Conservation (phyloP, 441 rosid genomes). For the Hura crepitans region DNA sequence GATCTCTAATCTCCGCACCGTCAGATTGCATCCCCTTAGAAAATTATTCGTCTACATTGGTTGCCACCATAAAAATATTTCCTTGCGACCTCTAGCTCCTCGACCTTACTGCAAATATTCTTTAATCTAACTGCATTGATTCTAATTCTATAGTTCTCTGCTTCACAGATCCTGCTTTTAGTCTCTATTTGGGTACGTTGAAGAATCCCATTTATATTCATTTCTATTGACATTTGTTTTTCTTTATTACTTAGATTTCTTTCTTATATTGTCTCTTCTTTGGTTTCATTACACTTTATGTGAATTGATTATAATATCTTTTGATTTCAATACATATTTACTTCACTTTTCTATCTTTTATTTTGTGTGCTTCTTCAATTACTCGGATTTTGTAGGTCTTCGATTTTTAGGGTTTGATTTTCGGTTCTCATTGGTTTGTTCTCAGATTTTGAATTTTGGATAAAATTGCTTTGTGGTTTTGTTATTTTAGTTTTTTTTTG, state of each 20-base stretch:
- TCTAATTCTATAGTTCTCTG: not conserved
- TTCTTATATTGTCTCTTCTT: not conserved
- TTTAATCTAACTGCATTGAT: no score
- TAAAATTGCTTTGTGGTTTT: constrained; percentile 9
- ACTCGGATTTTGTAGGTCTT: constrained; percentile 3
- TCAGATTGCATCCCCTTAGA: no score
- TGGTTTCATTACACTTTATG: not conserved
- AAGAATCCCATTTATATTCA: not conserved
- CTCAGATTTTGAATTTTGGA: constrained; percentile 5
- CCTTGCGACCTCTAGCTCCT: no score
- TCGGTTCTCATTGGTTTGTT: not conserved
- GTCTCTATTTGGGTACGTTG: constrained; percentile 8
- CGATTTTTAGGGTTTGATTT: not conserved
- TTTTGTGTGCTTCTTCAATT: not conserved
- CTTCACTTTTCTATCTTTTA: not conserved
- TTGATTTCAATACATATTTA: not conserved
- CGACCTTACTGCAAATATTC: no score
- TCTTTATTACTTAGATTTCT: not conserved
- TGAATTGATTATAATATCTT: not conserved
- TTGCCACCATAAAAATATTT: no score
- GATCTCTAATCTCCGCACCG: no score
- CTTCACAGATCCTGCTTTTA: not conserved
- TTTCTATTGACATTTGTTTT: not conserved
- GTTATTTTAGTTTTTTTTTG: not conserved
- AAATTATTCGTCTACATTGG: no score